Conservation (phyloP, 768 basidiomycete genomes). For the Xerocomus spinulosus region DNA sequence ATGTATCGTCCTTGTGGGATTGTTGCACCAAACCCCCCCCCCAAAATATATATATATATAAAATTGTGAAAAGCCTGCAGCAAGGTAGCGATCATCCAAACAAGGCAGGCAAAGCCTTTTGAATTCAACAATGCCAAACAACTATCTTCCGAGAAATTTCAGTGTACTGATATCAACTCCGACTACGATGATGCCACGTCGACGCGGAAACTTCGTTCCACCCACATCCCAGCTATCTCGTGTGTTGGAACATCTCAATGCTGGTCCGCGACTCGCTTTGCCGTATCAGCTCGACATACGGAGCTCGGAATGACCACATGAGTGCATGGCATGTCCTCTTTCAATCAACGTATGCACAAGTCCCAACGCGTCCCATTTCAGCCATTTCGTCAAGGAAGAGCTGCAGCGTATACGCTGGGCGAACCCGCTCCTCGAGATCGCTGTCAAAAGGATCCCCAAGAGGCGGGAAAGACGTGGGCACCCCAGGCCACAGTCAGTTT, state of each 20-base stretch:
- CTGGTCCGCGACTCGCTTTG: constrained; percentile 52
- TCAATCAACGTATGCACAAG: background rate
- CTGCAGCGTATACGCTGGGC: constrained; percentile 73
- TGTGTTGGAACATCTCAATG: constrained; percentile 48
- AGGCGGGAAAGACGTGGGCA: constrained; percentile 50
- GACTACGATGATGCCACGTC: constrained; percentile 23
- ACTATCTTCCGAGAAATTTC: too few species aligned
- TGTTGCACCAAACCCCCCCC: too few species aligned
- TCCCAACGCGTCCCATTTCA: too few species aligned
- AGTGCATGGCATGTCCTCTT: constrained; percentile 56
- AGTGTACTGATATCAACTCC: too few species aligned
- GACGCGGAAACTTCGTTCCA: constrained; percentile 31
- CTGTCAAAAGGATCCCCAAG: constrained; percentile 53
- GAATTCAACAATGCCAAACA: too few species aligned
- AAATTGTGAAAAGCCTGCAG: too few species aligned
- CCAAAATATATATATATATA: too few species aligned
- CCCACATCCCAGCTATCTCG: constrained; percentile 54
- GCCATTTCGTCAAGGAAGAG: constrained; percentile 78
- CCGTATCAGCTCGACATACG: constrained; percentile 51
- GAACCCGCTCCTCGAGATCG: constrained; percentile 62
- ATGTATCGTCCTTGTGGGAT: too few species aligned
- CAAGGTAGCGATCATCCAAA: too few species aligned
- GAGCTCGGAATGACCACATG: constrained; percentile 64
- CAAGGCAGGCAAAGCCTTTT: too few species aligned
- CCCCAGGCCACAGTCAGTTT: constrained; percentile 59